These are phyloP conservation scores for Marasmius oreades DNA, from an alignment of 1,284 basidiomycete species.

Conservation along the genomic window DNA sequence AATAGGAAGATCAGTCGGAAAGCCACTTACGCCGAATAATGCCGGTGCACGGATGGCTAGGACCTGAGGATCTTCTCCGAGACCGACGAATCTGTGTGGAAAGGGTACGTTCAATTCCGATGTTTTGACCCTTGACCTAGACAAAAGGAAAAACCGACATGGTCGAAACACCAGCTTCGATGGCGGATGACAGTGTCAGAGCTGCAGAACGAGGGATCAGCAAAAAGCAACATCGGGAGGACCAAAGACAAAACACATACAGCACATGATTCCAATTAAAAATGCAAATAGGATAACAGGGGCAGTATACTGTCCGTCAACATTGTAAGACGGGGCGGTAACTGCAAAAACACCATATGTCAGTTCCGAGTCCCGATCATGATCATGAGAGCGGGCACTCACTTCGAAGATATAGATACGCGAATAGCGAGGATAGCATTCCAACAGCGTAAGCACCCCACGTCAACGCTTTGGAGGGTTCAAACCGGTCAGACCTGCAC, in stretches of 20 bases:
- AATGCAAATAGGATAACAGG: conserved; percentile 79
- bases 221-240: conserved; percentile 1
- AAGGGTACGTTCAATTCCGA: neutral
- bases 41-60: conserved; percentile 72
- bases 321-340: conserved; percentile 72
- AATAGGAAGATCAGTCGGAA: neutral
- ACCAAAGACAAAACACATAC: conserved; percentile 36
- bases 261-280: conserved; percentile 72
- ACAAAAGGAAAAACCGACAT: conserved; percentile 45
- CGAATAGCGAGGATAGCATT: conserved; percentile 73
- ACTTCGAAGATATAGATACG: conserved; percentile 79
- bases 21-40: conserved; percentile 54
- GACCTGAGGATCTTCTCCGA: conserved; percentile 79
- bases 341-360: conserved; percentile 31
- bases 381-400: conserved; percentile 27
- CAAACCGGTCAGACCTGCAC: conserved; percentile 1
- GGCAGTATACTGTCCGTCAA: conserved; percentile 71
- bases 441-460: conserved; percentile 82
- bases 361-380: neutral
- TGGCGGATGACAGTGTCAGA: conserved; percentile 63
- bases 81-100: conserved; percentile 69
- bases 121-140: neutral
- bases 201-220: conserved; percentile 35
- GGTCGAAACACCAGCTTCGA: conserved; percentile 81
- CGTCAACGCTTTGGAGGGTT: conserved; percentile 46